Evolutionary conservation across 768 basidiomycete genomes (phyloP).

Genomic region (Pleurotus eryngii): DNA sequence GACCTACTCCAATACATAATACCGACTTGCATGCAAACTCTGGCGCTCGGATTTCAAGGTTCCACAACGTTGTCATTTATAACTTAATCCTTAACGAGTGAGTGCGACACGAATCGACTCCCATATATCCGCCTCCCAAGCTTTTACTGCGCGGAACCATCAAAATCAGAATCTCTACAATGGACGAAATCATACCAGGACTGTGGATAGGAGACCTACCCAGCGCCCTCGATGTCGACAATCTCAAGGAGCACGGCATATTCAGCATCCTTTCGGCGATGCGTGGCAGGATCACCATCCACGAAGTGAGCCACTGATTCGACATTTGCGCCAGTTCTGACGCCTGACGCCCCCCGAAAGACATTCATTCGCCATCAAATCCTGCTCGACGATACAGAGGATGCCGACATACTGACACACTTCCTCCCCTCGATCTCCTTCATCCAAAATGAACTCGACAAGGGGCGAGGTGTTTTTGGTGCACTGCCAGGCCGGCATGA

Average conservation of each 20-base stretch:
- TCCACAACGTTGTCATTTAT: not conserved
- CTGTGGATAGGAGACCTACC: constrained; percentile 84
- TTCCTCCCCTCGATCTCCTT: constrained; percentile 79
- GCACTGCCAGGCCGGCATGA: constrained; percentile 88
- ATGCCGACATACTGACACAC: constrained; percentile 76
- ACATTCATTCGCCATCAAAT: constrained; percentile 80
- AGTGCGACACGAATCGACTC: too few species aligned
- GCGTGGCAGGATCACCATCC: constrained; percentile 62
- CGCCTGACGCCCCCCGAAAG: constrained; percentile 32
- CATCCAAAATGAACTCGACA: constrained; percentile 75
- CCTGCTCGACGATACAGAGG: constrained; percentile 69
- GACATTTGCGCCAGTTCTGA: not conserved
- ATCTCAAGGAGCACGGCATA: constrained; percentile 69
- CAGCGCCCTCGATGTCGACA: constrained; percentile 61
- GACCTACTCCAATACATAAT: not conserved
- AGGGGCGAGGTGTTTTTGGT: constrained; percentile 75
- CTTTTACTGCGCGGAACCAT: too few species aligned
- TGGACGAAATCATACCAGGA: constrained; percentile 78
- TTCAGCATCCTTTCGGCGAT: constrained; percentile 71
- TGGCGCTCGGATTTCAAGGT: constrained; percentile 1
- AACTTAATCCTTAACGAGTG: not conserved
- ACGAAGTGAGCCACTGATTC: constrained; percentile 45
- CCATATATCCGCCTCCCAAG: too few species aligned
- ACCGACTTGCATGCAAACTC: constrained; percentile 6
- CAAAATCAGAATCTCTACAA: constrained; percentile 18